These are phyloP conservation scores for Aspergillus sp. DNA, from an alignment of 2,329 filamentous ascomycete species.

Conservation along the genomic window DNA sequence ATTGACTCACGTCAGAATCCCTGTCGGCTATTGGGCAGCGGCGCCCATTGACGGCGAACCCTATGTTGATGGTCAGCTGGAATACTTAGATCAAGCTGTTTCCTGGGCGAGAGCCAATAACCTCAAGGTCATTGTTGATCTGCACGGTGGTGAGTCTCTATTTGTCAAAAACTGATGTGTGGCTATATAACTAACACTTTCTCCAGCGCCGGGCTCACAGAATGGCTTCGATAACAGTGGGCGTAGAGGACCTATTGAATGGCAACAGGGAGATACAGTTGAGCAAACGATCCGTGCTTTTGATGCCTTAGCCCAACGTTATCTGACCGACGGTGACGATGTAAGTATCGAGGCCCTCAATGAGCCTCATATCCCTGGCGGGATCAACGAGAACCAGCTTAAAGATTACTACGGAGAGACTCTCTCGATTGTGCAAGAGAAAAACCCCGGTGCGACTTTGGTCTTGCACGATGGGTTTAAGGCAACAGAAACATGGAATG, in stretches of 20 bases:
- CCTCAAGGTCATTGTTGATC: constrained; percentile 65
- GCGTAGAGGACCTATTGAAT: constrained; percentile 39
- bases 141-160: constrained; percentile 60
- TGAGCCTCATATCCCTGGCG: constrained; percentile 40
- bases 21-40: constrained; percentile 66
- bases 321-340: constrained; percentile 57
- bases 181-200: constrained; percentile 2
- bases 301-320: constrained; percentile 58
- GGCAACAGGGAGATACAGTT: constrained; percentile 39
- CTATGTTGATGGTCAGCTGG: constrained; percentile 62
- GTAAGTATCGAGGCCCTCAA: constrained; percentile 53
- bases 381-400: constrained; percentile 45
- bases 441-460: constrained; percentile 50
- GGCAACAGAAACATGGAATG: constrained; percentile 59
- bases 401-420: constrained; percentile 58
- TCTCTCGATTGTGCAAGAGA: constrained; percentile 47
- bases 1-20: constrained; percentile 65
- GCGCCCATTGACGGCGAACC: constrained; percentile 55
- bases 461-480: constrained; percentile 54
- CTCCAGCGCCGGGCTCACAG: constrained; percentile 58
- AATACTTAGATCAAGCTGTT: constrained; percentile 57
- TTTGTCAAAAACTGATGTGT: not conserved
- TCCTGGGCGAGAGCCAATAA: constrained; percentile 58
- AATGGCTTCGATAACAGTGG: constrained; percentile 70
- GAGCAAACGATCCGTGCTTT: constrained; percentile 53